These are phyloP conservation scores for Tylopilus cervinicoccineus DNA, from an alignment of 768 basidiomycete species.

Conservation along the genomic window DNA sequence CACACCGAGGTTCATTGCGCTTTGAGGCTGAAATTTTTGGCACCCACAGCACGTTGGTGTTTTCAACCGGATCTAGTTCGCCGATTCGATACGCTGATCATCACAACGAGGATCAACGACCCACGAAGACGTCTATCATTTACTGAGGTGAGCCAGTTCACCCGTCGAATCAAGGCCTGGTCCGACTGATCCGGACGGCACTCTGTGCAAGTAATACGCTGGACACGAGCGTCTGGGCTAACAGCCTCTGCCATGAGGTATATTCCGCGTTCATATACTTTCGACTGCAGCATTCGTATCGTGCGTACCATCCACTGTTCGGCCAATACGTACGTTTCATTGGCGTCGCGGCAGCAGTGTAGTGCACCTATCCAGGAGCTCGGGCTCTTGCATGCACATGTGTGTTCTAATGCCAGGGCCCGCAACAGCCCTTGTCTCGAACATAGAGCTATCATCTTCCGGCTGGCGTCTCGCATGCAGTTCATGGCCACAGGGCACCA, in stretches of 20 bases:
- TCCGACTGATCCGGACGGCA: conserved; percentile 1
- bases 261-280: conserved; percentile 27
- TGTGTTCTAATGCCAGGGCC: no score
- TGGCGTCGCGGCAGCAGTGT: conserved; percentile 17
- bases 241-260: conserved; percentile 16
- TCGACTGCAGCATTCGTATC: conserved; percentile 20
- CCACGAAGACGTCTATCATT: conserved; percentile 17
- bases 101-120: conserved; percentile 15
- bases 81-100: conserved; percentile 11
- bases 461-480: no score
- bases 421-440: no score
- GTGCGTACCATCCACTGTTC: conserved; percentile 8
- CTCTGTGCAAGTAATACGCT: conserved; percentile 12
- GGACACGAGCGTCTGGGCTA: conserved; percentile 23
- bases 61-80: conserved; percentile 7
- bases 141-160: conserved; percentile 21
- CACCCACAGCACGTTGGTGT: conserved; percentile 18
- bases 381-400: no score
- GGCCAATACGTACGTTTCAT: conserved; percentile 24
- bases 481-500: no score
- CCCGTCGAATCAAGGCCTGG: background rate
- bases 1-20: background rate
- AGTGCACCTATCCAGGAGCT: no score
- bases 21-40: conserved; percentile 13
- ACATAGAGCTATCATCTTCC: no score